Percentiles rank a stretch among this genome's conserved stretches.
These are phyloP conservation scores for Rhinocladiella mackenziei DNA, from an alignment of 2,329 filamentous ascomycete species.

Conservation along the genomic window DNA sequence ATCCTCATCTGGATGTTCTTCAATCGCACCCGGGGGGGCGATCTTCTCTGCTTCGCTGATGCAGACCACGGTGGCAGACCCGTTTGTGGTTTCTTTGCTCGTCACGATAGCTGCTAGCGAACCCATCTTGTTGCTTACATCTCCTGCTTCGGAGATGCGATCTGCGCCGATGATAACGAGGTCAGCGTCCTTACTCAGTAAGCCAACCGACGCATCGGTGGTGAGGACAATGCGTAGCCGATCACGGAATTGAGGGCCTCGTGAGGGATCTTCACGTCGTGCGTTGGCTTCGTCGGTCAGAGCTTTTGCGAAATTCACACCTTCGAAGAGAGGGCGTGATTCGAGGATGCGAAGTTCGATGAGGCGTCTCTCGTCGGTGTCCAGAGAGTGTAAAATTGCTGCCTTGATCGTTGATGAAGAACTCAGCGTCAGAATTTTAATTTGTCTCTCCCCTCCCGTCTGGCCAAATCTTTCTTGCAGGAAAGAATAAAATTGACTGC, in stretches of 20 bases:
- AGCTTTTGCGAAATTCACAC: slow-evolving; percentile 53
- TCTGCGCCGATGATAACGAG: slow-evolving; percentile 61
- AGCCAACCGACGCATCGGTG: slow-evolving; percentile 33
- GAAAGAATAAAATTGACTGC: slow-evolving; percentile 16
- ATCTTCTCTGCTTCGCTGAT: slow-evolving; percentile 62
- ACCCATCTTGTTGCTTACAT: slow-evolving; percentile 65
- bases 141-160: slow-evolving; percentile 54
- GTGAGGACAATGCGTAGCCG: slow-evolving; percentile 52
- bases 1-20: slow-evolving; percentile 48
- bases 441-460: neutral
- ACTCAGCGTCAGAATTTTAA: slow-evolving; percentile 59
- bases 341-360: slow-evolving; percentile 57
- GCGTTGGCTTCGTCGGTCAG: slow-evolving; percentile 34
- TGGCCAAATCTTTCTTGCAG: slow-evolving; percentile 8
- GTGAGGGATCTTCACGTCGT: slow-evolving; percentile 26
- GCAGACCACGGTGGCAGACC: slow-evolving; percentile 48
- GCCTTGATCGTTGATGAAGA: slow-evolving; percentile 58
- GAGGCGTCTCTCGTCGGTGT: slow-evolving; percentile 37
- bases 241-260: slow-evolving; percentile 45
- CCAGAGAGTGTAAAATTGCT: slow-evolving; percentile 38
- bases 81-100: slow-evolving; percentile 43
- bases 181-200: slow-evolving; percentile 25
- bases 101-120: slow-evolving; percentile 57
- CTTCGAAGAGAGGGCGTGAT: slow-evolving; percentile 64
- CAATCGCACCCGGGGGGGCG: slow-evolving; percentile 42